Conservation (phyloP, 2,329 filamentous ascomycete genomes). For the Chaetomium globosum region DNA sequence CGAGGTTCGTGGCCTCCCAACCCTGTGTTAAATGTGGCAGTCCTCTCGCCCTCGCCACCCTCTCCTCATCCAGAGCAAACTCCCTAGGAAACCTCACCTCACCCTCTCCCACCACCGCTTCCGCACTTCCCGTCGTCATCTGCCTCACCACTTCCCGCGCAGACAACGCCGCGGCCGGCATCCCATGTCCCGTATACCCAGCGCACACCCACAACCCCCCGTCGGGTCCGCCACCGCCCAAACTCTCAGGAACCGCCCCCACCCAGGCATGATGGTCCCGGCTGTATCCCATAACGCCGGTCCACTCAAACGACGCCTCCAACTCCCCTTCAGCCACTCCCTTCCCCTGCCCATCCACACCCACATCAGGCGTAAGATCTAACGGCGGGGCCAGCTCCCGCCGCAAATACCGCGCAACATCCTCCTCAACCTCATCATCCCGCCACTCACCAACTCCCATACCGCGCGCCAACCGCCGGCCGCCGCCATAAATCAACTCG, state of each 20-base stretch:
- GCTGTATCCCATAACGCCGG: conserved; percentile 77
- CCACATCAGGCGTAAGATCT: conserved; percentile 41
- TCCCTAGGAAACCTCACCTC: conserved; percentile 24
- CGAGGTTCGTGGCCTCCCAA: conserved; percentile 25
- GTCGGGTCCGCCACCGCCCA: conserved; percentile 52
- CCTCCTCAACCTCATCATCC: conserved; percentile 44
- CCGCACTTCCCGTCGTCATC: conserved; percentile 45
- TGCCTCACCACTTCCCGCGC: conserved; percentile 65
- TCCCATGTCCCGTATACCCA: conserved; percentile 74
- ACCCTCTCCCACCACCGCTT: background rate
- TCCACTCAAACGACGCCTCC: conserved; percentile 67
- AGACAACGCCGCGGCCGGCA: conserved; percentile 71
- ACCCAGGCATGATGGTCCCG: conserved; percentile 71
- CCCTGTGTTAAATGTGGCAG: conserved; percentile 24
- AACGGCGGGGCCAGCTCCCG: conserved; percentile 48
- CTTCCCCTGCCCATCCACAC: background rate
- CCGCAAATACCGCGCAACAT: conserved; percentile 60
- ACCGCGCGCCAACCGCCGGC: conserved; percentile 58
- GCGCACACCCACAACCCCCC: conserved; percentile 64
- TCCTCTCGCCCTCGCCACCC: conserved; percentile 25
- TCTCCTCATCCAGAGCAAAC: conserved; percentile 30
- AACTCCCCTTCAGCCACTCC: conserved; percentile 44
- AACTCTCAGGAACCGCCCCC: conserved; percentile 60
- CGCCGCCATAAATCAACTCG: conserved; percentile 72
- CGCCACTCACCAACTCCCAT: conserved; percentile 46